Base-by-base conservation (phyloP, 2,329 filamentous ascomycete genomes). In the Tolypocladium amazonense region DNA sequence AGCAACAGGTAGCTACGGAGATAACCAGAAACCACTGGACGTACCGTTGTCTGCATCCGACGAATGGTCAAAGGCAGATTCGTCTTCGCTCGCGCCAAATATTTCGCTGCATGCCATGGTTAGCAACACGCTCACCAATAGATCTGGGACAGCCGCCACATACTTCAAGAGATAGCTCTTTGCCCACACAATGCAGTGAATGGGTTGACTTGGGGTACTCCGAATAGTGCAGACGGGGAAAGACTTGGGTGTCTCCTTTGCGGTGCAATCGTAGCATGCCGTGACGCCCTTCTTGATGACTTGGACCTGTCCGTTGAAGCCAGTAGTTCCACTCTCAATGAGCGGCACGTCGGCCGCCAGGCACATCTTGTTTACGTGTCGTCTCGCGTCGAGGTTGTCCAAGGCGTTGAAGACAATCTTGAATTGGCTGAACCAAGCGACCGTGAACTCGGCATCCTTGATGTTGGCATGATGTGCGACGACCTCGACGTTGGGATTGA, bases 151-250 rank as follows among this genome's bases (percentile, higher is more conserved):
- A 20, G 53, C 23, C n/a, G 62, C 68, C 4, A 78, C 80, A 30
- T 67, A 77, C 74, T 91, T 94, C 62, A 99, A 83, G 11, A 99
- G 81, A 72, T 97, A 99, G 72, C 92, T 96, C 76, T 97, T 99
- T 25, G 85, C 93, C 94, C 94, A 99, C 2, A 99, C 93, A 62
- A 99, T 99, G 76, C 94, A 97, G 75, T 99, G 94, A 52, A 99
- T 97, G 0, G 93, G 90, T 68, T 97, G 93, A 65, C 89, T 96
- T 0, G 94, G 94, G 0, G 92, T 99, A 72, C 91, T 97, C 72
- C 94, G 86, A 67, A 99, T 97, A 1, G 94, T 99, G 77, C 94
- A 99, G 50, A 97, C 92, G 1, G 94, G 92, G 69, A 95, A 97
- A 1, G 88, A 89, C 72, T 96, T 97, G 7, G 93, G 93, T 1